These are phyloP conservation scores for Vigna mungo DNA, from an alignment of 306 rosid species.

Conservation along the genomic window DNA sequence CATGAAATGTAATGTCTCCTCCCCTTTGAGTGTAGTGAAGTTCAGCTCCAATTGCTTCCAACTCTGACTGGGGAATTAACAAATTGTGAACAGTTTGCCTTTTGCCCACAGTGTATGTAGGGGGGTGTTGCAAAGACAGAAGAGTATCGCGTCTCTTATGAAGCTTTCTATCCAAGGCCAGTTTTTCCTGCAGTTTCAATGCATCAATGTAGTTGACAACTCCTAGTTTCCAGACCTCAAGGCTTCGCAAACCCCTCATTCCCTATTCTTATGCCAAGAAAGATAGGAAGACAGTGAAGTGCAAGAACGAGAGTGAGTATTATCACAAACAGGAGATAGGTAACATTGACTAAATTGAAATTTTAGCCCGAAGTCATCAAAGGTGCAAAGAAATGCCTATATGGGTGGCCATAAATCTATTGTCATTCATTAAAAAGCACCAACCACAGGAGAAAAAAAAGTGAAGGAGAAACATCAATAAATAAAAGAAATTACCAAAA, in stretches of 20 bases:
- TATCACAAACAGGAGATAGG: neutral
- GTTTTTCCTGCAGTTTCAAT: constrained; percentile 73
- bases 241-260: constrained; percentile 68
- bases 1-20: constrained; percentile 92
- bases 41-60: constrained; percentile 76
- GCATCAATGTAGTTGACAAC: constrained; percentile 69
- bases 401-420: neutral
- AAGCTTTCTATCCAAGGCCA: constrained; percentile 70
- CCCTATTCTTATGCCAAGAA: constrained; percentile 42
- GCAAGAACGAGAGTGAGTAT: neutral
- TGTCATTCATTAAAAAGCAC: neutral
- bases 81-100: constrained; percentile 80
- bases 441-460: neutral
- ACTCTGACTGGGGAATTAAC: constrained; percentile 67
- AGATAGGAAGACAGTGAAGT: neutral
- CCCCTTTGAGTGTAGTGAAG: constrained; percentile 82
- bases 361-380: neutral
- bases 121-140: constrained; percentile 81
- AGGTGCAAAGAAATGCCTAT: neutral
- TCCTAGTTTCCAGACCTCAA: constrained; percentile 86
- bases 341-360: neutral
- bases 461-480: neutral
- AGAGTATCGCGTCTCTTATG: constrained; percentile 65
- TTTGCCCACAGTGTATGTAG: constrained; percentile 89
- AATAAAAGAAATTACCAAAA: neutral